Evolutionary conservation across 75 land plant genomes (phyloP), one percentile per base, ranked within the genome.

Genomic region (Larix kaempferi): DNA sequence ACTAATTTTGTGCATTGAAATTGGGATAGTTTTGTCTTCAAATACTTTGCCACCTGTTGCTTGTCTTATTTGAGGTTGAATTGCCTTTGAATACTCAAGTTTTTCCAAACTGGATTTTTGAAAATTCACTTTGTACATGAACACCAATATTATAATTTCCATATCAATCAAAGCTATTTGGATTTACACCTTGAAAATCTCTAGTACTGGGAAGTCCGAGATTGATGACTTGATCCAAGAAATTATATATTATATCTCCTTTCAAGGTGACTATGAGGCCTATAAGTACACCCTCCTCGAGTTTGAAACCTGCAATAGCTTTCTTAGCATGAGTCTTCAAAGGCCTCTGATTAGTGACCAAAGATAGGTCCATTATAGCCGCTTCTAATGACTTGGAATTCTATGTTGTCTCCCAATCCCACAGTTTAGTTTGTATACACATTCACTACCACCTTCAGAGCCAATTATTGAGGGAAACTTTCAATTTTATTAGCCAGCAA

Each of bases 91-190:
- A n/a, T n/a, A n/a, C n/a, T n/a, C n/a, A n/a, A n/a, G n/a, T n/a
- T n/a, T n/a, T n/a, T n/a, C n/a, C 96, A 57, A 77, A 92, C 56
- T 81, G 77, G 73, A 95, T 86, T 79, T 95, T 94, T 1, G 96
- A 96, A 76, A 95, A 95, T 66, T 91, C 98, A 77, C 86, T 86
- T 77, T 91, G 94, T 35, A 96, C 98, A n/a, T n/a, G n/a, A n/a
- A n/a, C n/a, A n/a, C n/a, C n/a, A n/a, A n/a, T n/a, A n/a, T n/a
- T n/a, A n/a, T n/a, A n/a, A n/a, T n/a, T n/a, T n/a, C n/a, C n/a
- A n/a, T n/a, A n/a, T n/a, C n/a, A n/a, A 82, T 95, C 98, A 77
- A 95, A 95, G 85, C 94, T 93, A 79, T 92, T 91, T 0, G 96
- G 87, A 74, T 85, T 93, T 12, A 91, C 85, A 21, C 98, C 98